phyloP scores from a whole-genome alignment of 345 rosid genomes.

The Clausena lansium region DNA sequence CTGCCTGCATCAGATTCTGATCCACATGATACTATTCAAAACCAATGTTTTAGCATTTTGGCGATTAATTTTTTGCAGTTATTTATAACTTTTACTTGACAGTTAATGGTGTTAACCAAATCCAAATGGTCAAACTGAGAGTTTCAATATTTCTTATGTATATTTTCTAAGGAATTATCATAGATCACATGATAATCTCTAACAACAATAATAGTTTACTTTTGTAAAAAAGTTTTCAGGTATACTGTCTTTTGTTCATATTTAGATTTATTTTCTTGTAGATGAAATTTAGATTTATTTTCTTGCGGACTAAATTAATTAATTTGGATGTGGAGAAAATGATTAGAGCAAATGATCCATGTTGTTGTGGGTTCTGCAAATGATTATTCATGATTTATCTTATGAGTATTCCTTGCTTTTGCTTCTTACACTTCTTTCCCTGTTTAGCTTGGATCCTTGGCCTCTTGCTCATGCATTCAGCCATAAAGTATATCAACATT shows the following conservation, averaged over 20 bases:
- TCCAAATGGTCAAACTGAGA: too few species aligned
- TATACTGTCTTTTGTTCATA: background rate
- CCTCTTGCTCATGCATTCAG: background rate
- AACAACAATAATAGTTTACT: background rate
- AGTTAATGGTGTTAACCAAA: too few species aligned
- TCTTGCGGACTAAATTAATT: background rate
- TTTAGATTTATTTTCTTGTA: background rate
- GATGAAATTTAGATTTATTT: background rate
- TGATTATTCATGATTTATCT: constrained; percentile 17
- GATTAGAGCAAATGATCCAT: constrained; percentile 18
- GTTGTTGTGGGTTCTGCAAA: constrained; percentile 22
- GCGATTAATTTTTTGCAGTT: too few species aligned
- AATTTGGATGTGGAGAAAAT: constrained; percentile 9
- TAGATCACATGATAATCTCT: background rate
- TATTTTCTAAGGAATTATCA: background rate
- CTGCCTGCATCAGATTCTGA: background rate
- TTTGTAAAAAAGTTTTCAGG: background rate
- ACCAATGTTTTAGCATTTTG: background rate
- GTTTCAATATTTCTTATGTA: background rate
- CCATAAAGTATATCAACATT: constrained; percentile 19
- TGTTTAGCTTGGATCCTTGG: background rate
- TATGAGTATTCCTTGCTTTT: background rate
- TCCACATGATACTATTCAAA: background rate
- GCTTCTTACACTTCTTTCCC: background rate
- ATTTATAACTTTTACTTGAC: too few species aligned